Conservation (phyloP, 2,329 filamentous ascomycete species). For the Pseudogymnoascus pannorum region DNA sequence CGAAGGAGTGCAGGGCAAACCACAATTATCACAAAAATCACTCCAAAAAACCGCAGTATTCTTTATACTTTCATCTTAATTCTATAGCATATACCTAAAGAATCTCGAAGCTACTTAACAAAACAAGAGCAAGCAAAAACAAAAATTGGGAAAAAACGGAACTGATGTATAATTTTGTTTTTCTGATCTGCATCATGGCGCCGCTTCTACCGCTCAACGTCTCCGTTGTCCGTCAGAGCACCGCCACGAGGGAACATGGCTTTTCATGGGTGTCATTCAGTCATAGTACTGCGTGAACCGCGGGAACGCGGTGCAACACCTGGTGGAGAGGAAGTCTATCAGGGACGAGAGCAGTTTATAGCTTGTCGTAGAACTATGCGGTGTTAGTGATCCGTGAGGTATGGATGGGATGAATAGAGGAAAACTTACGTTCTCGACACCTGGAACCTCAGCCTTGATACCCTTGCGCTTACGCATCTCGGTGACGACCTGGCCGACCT, state of each 20-base stretch:
- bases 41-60: background rate
- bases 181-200: background rate
- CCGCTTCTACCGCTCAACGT: constrained; percentile 7
- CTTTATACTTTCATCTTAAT: constrained; percentile 8
- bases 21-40: background rate
- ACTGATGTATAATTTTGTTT: constrained; percentile 9
- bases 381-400: constrained; percentile 33
- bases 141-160: constrained; percentile 6
- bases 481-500: constrained; percentile 75
- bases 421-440: constrained; percentile 84
- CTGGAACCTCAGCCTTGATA: constrained; percentile 92
- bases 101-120: constrained; percentile 9
- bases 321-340: constrained; percentile 26
- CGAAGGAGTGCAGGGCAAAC: background rate
- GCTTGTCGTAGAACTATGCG: constrained; percentile 93
- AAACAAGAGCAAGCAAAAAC: constrained; percentile 9
- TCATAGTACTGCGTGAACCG: constrained; percentile 10
- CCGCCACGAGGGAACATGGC: constrained; percentile 2
- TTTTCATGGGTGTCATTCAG: constrained; percentile 9
- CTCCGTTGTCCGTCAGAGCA: constrained; percentile 1
- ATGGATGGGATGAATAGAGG: background rate
- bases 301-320: constrained; percentile 13
- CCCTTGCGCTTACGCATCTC: constrained; percentile 99
- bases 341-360: constrained; percentile 51
- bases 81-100: constrained; percentile 5